These are phyloP conservation scores for Guillardia theta DNA, from an alignment of 78 protist genomes.

Conservation along the genomic window DNA sequence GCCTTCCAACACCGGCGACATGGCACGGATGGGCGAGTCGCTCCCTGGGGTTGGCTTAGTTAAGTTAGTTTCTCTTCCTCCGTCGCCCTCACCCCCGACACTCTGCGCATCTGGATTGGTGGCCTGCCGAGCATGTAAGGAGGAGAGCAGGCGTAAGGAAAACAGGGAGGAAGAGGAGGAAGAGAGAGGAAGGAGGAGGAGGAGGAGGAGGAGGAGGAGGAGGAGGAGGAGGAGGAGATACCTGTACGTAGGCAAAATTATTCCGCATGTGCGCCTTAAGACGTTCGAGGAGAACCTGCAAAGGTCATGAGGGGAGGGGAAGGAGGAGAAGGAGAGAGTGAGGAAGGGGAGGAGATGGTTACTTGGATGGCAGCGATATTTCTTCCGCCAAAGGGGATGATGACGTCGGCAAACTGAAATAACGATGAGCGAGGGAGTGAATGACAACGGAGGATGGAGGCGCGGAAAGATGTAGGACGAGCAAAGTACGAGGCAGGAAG, in stretches of 20 bases:
- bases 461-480: background rate
- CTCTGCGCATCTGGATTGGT: no score
- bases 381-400: conserved; percentile 30
- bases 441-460: background rate
- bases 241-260: background rate
- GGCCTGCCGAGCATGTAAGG: no score
- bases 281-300: conserved; percentile 9
- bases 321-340: background rate
- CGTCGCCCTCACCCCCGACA: no score
- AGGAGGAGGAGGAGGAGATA: background rate
- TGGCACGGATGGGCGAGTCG: no score
- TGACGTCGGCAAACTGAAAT: background rate
- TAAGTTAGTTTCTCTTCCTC: no score
- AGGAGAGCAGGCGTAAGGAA: background rate
- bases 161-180: background rate
- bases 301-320: background rate
- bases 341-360: background rate
- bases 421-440: no score
- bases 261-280: conserved; percentile 7
- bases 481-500: background rate
- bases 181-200: background rate
- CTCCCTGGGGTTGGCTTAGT: no score
- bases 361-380: conserved; percentile 14
- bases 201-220: background rate
- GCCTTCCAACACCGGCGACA: no score